Base-by-base conservation (phyloP, 495 filamentous ascomycete genomes). In the Neurospora pannonica region DNA sequence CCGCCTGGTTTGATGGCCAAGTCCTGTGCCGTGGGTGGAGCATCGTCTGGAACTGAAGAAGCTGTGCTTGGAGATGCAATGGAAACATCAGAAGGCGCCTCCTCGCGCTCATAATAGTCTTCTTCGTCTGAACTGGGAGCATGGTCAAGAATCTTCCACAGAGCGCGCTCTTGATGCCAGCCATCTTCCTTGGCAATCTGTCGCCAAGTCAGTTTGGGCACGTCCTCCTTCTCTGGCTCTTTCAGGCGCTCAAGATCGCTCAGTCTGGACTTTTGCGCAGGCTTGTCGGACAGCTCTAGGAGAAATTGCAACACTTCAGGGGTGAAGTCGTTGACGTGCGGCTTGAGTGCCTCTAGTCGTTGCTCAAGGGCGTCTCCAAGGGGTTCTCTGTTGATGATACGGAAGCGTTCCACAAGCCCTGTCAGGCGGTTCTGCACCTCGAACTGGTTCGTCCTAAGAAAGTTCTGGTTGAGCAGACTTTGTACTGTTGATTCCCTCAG, bases 341-440 rank as follows among this genome's bases (percentile, higher is more conserved):
- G 78, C 17, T 89, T 80, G 21, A 97, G 81, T 73, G 90, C 88
- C 13, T 86, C 83, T 34, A 95, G 81, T 31, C 94, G 90, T 28
- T 80, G 78, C 28, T 86, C 83, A 15, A 98, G 85, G 9, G 92
- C 93, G 75, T 94, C 90, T n/a, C 93, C 94, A 36, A 97, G 81
- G 19, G 90, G 88, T 79, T 97, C 94, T 73, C 90, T 87, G 80
- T 92, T 90, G 38, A 92, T 85, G 70, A 98, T 86, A 46, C 89
- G 88, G 80, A 97, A 97, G 77, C 95, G 95, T 82, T 99, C 96
- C 75, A 94, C 92, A 21, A 97, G 85, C 4, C 96, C 96, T 31
- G 91, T 88, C 6, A 97, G 86, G 40, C 88, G 90, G 21, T 87
- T 87, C 34, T 88, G 82, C 15, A 97, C 90, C 38, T 93, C 93